Conservation (phyloP, 768 basidiomycete genomes). For the Phylloporus arenicola region DNA sequence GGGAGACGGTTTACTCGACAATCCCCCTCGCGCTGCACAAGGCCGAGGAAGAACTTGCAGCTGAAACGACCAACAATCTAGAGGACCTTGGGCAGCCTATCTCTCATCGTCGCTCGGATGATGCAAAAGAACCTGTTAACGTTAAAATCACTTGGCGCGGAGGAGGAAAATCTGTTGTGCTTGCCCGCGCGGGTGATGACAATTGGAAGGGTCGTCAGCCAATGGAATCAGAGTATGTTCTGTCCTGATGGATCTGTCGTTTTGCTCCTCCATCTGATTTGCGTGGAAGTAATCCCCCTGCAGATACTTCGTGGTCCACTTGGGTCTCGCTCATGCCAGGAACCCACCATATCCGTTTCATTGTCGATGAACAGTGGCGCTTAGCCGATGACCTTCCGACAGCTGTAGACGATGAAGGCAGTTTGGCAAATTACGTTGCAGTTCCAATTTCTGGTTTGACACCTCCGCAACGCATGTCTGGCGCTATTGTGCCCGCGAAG, state of each 20-base stretch:
- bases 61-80: slow-evolving; percentile 7
- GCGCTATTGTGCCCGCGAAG: slow-evolving; percentile 30
- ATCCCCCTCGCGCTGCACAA: slow-evolving; percentile 52
- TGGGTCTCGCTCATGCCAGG: slow-evolving; percentile 68
- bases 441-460: slow-evolving; percentile 31
- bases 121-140: slow-evolving; percentile 28
- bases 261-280: slow-evolving; percentile 14
- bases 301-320: slow-evolving; percentile 33
- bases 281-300: slow-evolving; percentile 25
- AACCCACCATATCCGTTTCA: slow-evolving; percentile 90
- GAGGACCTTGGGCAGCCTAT: slow-evolving; percentile 19
- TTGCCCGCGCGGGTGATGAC: slow-evolving; percentile 69
- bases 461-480: slow-evolving; percentile 30
- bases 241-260: slow-evolving; percentile 1
- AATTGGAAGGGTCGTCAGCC: slow-evolving; percentile 66
- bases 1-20: slow-evolving; percentile 56
- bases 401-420: slow-evolving; percentile 91
- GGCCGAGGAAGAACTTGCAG: slow-evolving; percentile 26
- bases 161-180: slow-evolving; percentile 55
- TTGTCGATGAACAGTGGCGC: slow-evolving; percentile 87
- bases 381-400: slow-evolving; percentile 75
- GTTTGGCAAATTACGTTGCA: slow-evolving; percentile 89
- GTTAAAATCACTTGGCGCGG: slow-evolving; percentile 64
- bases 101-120: slow-evolving; percentile 21
- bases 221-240: slow-evolving; percentile 61